Percentiles rank a stretch among this genome's conserved stretches.
Evolutionary conservation across 2,329 filamentous ascomycete species (phyloP).

Genomic region (Xylariaceae sp.): DNA sequence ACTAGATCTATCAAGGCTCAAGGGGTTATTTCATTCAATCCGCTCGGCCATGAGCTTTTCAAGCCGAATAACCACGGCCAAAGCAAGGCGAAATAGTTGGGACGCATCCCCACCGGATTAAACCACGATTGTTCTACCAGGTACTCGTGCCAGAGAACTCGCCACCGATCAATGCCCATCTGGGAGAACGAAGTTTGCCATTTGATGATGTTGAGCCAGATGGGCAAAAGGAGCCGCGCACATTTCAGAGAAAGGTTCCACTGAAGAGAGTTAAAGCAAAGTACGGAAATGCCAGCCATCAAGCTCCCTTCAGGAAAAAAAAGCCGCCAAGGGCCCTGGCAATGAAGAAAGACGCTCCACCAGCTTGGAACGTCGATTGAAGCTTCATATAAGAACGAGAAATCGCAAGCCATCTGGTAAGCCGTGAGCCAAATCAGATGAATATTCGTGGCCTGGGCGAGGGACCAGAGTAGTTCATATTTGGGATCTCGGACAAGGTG

Average conservation of each 20-base stretch:
- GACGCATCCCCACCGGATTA: too few species aligned
- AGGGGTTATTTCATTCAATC: constrained; percentile 13
- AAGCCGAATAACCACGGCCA: constrained; percentile 21
- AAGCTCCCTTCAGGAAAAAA: constrained; percentile 5
- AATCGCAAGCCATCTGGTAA: constrained; percentile 21
- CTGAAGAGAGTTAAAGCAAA: constrained; percentile 15
- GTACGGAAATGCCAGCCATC: constrained; percentile 8
- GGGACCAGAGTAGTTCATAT: constrained; percentile 12
- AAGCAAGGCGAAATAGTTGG: too few species aligned
- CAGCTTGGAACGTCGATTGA: not conserved
- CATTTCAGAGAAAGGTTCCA: constrained; percentile 6
- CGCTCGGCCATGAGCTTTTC: constrained; percentile 24
- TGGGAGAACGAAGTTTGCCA: constrained; percentile 17
- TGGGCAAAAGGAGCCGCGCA: constrained; percentile 1
- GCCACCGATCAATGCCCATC: not conserved
- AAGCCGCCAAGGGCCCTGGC: constrained; percentile 1
- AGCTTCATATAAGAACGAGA: not conserved
- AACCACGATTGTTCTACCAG: not conserved
- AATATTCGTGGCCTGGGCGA: constrained; percentile 22
- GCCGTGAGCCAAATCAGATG: constrained; percentile 25
- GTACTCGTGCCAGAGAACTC: constrained; percentile 1
- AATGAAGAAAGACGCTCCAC: not conserved
- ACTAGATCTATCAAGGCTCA: too few species aligned
- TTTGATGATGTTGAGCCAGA: constrained; percentile 19
- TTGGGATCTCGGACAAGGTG: constrained; percentile 9